Evolutionary conservation across 495 filamentous ascomycete species (phyloP), one percentile per base, ranked within the genome.

Genomic region (Aspergillus hancockii): DNA sequence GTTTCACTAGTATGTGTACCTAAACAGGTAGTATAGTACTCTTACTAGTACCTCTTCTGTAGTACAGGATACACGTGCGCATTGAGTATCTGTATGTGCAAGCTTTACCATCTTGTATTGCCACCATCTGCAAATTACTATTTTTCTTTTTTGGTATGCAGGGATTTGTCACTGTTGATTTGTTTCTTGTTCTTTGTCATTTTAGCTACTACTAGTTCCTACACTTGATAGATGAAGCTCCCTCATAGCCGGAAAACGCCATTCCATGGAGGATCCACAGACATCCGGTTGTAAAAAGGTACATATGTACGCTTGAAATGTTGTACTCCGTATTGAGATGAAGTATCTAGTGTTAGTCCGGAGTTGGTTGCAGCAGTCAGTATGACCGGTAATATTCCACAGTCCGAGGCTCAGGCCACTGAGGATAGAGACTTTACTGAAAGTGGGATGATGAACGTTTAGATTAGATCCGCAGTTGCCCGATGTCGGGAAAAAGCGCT

Each of bases 401-500:
- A 45, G 14, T 18, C 41, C 41, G 41, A 45, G 43, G 34, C 34
- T 16, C 36, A 45, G 56, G 56, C 34, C 43, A 50, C 22, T 34
- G 8, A 41, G 18, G 23, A 10, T 19, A 8, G 31, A 28, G 22
- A 49, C 12, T 50, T 55, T 55, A 51, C 50, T 57, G 56, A 56
- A 62, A 57, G 59, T 67, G 65, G 59, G 59, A 65, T 63, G 63
- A 63, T 61, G 58, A 49, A 62, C 49, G 55, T 55, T 64, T 58
- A 65, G 63, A 65, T 65, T 68, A 65, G 65, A 68, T 67, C 65
- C 59, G 57, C 59, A 49, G 52, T 61, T 34, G 62, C 62, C 65
- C 62, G 65, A 68, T 65, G 65, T 65, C 62, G 62, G 62, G 28
- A 67, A 56, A 51, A 47, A 12, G 8, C 13, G 19, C 13, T 6